A percentile compares a stretch with the other conserved stretches of the same genome.
Evolutionary conservation across 257 asterid genomes (phyloP).

Genomic region (Rhazya stricta): DNA sequence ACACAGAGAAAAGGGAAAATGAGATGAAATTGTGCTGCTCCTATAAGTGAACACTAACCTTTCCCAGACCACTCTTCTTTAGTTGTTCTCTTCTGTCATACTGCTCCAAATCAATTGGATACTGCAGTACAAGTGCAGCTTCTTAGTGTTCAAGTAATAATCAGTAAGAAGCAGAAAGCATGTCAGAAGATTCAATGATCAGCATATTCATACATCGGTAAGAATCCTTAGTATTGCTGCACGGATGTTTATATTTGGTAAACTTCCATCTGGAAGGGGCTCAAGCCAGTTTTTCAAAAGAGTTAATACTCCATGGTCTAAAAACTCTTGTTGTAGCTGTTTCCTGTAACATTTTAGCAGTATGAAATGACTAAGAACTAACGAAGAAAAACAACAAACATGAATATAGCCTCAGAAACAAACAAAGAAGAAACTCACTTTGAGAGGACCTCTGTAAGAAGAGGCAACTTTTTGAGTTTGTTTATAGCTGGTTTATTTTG

Average conservation of each 20-base stretch:
- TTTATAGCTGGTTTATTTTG: slow-evolving; percentile 80
- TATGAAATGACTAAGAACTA: neutral
- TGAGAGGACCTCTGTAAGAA: slow-evolving; percentile 80
- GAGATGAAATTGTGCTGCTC: neutral
- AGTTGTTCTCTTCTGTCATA: slow-evolving; percentile 75
- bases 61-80: slow-evolving; percentile 89
- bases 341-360: slow-evolving; percentile 51
- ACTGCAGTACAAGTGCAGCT: slow-evolving; percentile 46
- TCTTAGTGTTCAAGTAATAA: slow-evolving; percentile 22
- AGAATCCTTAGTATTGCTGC: slow-evolving; percentile 80
- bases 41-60: slow-evolving; percentile 42
- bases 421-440: slow-evolving; percentile 48
- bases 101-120: slow-evolving; percentile 86
- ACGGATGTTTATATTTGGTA: slow-evolving; percentile 85
- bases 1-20: neutral
- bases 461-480: slow-evolving; percentile 81
- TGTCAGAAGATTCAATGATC: neutral
- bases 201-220: slow-evolving; percentile 53
- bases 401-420: slow-evolving; percentile 6
- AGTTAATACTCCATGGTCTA: slow-evolving; percentile 86
- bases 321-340: slow-evolving; percentile 89
- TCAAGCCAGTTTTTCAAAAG: slow-evolving; percentile 89
- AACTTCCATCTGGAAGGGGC: slow-evolving; percentile 97
- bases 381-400: neutral
- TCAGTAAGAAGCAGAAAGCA: neutral